Percentiles rank a stretch among this genome's conserved stretches.
Conservation (phyloP, 2,329 filamentous ascomycete genomes). For the Fusarium drepaniforme region DNA sequence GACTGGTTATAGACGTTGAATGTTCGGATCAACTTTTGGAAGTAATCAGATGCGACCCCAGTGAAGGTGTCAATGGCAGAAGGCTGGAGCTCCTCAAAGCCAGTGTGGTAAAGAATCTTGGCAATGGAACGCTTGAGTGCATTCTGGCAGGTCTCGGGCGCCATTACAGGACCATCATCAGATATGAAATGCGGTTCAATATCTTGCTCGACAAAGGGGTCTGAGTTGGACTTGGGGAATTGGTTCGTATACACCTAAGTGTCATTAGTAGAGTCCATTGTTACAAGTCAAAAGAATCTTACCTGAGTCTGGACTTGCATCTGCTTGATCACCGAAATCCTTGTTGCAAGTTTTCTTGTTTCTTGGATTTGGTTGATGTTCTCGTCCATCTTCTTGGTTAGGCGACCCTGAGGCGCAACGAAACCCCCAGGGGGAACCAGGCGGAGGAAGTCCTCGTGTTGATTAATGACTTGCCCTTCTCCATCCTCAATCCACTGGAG, state of each 20-base stretch:
- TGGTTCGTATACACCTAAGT: constrained; percentile 93
- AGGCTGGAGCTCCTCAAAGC: constrained; percentile 97
- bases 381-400: constrained; percentile 85
- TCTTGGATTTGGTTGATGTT: constrained; percentile 98
- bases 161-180: constrained; percentile 90
- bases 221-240: constrained; percentile 94
- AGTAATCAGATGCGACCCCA: constrained; percentile 90
- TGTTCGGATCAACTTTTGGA: constrained; percentile 83
- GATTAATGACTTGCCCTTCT: constrained; percentile 90
- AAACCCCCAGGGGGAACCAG: constrained; percentile 83
- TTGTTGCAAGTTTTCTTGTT: constrained; percentile 93
- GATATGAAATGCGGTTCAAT: constrained; percentile 90
- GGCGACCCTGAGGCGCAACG: constrained; percentile 76
- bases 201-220: constrained; percentile 89
- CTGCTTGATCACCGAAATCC: constrained; percentile 98
- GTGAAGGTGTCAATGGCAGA: constrained; percentile 92
- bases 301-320: constrained; percentile 99
- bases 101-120: constrained; percentile 95
- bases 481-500: constrained; percentile 91
- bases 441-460: constrained; percentile 85
- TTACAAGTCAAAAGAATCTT: constrained; percentile 44
- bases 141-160: constrained; percentile 82
- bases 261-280: constrained; percentile 19
- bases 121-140: constrained; percentile 91
- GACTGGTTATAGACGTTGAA: constrained; percentile 87